A percentile compares a stretch with the other conserved stretches of the same genome.
Evolutionary conservation across 768 basidiomycete genomes (phyloP).

Genomic region (Macrocybe gigantea): DNA sequence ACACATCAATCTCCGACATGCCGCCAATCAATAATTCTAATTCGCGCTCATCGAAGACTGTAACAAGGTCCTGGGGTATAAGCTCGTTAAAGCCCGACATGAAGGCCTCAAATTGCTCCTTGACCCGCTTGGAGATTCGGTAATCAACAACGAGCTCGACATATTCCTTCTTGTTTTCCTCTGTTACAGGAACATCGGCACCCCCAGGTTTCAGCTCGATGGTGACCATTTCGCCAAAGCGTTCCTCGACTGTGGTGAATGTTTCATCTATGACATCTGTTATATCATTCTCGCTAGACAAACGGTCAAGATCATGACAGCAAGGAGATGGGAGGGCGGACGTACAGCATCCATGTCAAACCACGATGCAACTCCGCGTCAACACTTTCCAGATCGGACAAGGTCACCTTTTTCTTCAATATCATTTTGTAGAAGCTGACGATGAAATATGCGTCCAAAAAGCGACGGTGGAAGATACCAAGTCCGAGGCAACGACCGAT

Average conservation of each 20-base stretch:
- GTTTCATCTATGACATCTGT: conserved; percentile 98
- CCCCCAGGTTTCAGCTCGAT: conserved; percentile 93
- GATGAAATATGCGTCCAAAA: conserved; percentile 99
- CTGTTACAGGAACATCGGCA: conserved; percentile 78
- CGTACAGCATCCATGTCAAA: conserved; percentile 98
- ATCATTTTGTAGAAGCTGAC: conserved; percentile 99
- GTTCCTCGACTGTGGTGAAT: conserved; percentile 94
- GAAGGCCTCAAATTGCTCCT: conserved; percentile 98
- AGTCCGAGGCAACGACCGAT: conserved; percentile 94
- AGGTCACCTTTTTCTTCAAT: conserved; percentile 91
- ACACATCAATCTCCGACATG: conserved; percentile 99
- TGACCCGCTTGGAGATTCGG: conserved; percentile 94
- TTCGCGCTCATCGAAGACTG: conserved; percentile 98
- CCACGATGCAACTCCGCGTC: conserved; percentile 94
- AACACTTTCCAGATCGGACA: conserved; percentile 93
- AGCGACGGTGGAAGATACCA: conserved; percentile 98
- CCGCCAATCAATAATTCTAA: conserved; percentile 96
- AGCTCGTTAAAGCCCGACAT: conserved; percentile 99
- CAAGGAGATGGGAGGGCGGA: conserved; percentile 8
- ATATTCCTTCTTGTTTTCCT: conserved; percentile 99
- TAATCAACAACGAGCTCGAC: conserved; percentile 93
- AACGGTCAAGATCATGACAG: conserved; percentile 4
- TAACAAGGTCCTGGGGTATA: conserved; percentile 95
- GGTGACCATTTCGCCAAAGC: conserved; percentile 97
- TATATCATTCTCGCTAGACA: conserved; percentile 87